Conservation (phyloP, 2,329 filamentous ascomycete species). For the Ophiostoma triangulosporum region DNA sequence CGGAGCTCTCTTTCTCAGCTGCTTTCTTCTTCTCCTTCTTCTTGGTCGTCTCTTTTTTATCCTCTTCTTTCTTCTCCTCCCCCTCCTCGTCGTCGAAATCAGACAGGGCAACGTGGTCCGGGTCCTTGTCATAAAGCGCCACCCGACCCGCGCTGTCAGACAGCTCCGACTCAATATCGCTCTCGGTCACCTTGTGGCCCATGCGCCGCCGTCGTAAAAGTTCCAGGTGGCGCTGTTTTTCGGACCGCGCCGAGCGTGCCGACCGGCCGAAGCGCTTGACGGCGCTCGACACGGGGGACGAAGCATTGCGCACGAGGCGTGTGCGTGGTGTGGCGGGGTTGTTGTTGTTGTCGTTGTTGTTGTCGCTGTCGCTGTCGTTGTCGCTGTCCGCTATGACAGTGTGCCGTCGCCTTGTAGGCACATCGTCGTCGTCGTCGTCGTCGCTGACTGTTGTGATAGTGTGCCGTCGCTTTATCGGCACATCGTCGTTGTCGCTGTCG, state of each 20-base stretch:
- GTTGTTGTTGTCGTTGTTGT: too few species aligned
- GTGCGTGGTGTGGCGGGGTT: neutral
- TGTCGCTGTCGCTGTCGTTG: neutral
- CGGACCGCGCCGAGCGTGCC: conserved; percentile 10
- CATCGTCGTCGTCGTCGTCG: neutral
- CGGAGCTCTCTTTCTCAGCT: neutral
- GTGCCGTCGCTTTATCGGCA: too few species aligned
- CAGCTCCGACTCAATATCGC: conserved; percentile 8
- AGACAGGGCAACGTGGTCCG: conserved; percentile 17
- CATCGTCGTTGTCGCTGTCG: neutral
- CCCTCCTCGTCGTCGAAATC: conserved; percentile 24
- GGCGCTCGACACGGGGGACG: neutral
- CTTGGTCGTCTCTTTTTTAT: neutral
- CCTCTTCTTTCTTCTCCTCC: conserved; percentile 18
- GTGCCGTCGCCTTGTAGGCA: neutral
- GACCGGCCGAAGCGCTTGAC: conserved; percentile 2
- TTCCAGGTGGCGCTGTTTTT: conserved; percentile 19
- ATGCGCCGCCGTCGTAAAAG: conserved; percentile 19
- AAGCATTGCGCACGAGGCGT: neutral
- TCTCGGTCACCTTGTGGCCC: conserved; percentile 18
- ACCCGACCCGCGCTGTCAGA: conserved; percentile 11
- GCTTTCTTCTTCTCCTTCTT: neutral
- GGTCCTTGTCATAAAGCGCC: conserved; percentile 20
- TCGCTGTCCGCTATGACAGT: neutral
- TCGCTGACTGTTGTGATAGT: too few species aligned